These are phyloP conservation scores for Termitomyces heimii DNA, from an alignment of 768 basidiomycete genomes.

Conservation along the genomic window DNA sequence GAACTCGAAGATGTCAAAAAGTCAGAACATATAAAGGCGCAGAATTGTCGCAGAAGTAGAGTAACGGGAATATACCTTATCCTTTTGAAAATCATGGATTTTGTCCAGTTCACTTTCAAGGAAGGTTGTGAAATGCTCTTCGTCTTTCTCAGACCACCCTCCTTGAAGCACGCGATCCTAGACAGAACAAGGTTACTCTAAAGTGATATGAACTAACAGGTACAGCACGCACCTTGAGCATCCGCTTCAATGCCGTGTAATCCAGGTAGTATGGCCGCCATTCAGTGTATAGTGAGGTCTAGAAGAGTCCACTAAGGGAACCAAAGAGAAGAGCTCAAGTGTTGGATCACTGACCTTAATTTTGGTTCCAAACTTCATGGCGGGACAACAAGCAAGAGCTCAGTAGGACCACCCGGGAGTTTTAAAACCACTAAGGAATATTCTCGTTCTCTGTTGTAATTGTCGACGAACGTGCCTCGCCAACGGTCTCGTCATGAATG, in stretches of 20 bases:
- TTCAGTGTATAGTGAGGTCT: conserved; percentile 85
- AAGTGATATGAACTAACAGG: background rate
- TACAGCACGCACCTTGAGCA: conserved; percentile 60
- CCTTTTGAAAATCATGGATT: conserved; percentile 88
- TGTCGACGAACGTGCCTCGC: background rate
- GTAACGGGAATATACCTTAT: conserved; percentile 49
- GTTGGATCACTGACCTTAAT: conserved; percentile 31
- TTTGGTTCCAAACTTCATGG: conserved; percentile 81
- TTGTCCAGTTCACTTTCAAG: conserved; percentile 89
- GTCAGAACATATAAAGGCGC: background rate
- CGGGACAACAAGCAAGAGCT: background rate
- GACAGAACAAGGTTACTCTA: conserved; percentile 3
- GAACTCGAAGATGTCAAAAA: background rate
- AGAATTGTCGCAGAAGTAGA: background rate
- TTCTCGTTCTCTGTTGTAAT: background rate
- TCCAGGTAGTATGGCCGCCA: conserved; percentile 90
- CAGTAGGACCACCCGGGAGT: background rate
- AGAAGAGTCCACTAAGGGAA: background rate
- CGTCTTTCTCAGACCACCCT: conserved; percentile 74
- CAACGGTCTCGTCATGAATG: background rate
- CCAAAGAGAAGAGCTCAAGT: background rate
- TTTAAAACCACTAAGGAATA: background rate
- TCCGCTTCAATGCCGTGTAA: conserved; percentile 85
- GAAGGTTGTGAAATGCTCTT: conserved; percentile 72
- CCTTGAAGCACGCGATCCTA: conserved; percentile 40